Base-by-base conservation (phyloP, 352 stramenopile genomes). In the Globisporangium okanoganense region DNA sequence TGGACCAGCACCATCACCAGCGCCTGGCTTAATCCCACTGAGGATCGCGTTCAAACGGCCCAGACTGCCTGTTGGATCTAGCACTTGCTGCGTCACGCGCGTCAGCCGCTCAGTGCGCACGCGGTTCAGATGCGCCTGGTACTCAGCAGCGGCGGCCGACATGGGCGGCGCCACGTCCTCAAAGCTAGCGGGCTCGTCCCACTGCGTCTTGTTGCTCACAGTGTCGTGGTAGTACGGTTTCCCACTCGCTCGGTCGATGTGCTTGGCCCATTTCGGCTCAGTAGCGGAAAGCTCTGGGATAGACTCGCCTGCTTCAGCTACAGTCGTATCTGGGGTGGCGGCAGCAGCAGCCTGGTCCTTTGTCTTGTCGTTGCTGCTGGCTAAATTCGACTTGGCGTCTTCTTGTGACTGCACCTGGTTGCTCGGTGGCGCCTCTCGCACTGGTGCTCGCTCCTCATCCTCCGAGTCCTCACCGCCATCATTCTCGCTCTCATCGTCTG, bases 191-290 rank as follows among this genome's bases (percentile, higher is more conserved):
- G 86, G 86, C 14, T 75, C 44, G 13, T 91, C 81, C 86, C 86
- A 95, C 54, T 90, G 80, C 43, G 84, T 95, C 55, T 62, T 74
- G 31, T 72, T 70, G 10, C 78, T 89, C 36, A 74, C 71, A 1
- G 75, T 66, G 65, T 94, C 76, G 56, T 86, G 75, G 60, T 79
- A 95, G 58, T 94, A 95, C 25, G 86, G 75, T 20, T 92, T 92
- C 3, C 79, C 80, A 31, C 68, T 87, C 5, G 72, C 41, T 45
- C 58, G 62, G 52, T 95, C 86, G n/a, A 94, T 40, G 54, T 89
- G 82, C 64, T 89, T 90, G 16, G 87, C 65, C 86, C 86, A 95
- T 14, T 77, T 66, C 12, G 58, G 4, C 41, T 51, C 53, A 57
- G 31, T 9, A 53, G 41, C 9, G 18, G 52, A 8, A 0, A 22